Evolutionary conservation across 1,284 basidiomycete species (phyloP).

Genomic region (Tausonia pullulans): DNA sequence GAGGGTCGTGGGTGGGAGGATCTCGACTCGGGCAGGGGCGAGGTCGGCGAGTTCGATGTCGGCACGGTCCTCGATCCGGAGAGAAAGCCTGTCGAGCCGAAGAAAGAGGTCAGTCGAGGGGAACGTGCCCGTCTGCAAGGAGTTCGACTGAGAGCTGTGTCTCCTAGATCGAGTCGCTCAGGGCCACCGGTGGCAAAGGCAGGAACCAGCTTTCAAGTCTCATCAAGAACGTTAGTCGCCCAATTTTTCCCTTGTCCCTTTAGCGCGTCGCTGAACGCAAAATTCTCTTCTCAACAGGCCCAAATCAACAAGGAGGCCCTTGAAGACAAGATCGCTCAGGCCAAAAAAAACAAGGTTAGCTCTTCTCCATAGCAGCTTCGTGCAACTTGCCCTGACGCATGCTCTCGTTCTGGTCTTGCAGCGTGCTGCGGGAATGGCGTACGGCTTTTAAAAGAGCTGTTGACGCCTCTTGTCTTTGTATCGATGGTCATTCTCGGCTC

Average conservation of each 20-base stretch:
- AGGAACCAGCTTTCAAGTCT: constrained; percentile 17
- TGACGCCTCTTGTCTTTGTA: not conserved
- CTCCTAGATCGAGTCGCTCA: not conserved
- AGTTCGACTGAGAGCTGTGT: not conserved
- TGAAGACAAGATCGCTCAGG: constrained; percentile 16
- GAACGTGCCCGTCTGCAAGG: not conserved
- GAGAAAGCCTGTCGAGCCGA: not conserved
- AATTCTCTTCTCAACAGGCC: not conserved
- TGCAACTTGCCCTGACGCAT: not conserved
- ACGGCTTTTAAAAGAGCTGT: not conserved
- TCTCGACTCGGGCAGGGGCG: constrained; percentile 8
- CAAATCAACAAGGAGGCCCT: constrained; percentile 11
- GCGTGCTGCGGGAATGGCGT: constrained; percentile 5
- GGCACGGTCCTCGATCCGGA: not conserved
- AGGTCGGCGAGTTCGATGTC: constrained; percentile 10
- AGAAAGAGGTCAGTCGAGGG: not conserved
- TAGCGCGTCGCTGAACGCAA: no score
- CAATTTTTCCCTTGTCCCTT: not conserved
- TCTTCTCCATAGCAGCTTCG: not conserved
- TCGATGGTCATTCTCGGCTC: no score
- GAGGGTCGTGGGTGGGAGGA: constrained; percentile 12
- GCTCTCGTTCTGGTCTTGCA: not conserved
- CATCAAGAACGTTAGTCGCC: constrained; percentile 7
- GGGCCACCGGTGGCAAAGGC: constrained; percentile 5
- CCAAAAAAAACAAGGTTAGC: constrained; percentile 16